Percentiles rank a stretch among this genome's conserved stretches.
Evolutionary conservation across 2,329 filamentous ascomycete genomes (phyloP).

Genomic region (Polychaeton citri): DNA sequence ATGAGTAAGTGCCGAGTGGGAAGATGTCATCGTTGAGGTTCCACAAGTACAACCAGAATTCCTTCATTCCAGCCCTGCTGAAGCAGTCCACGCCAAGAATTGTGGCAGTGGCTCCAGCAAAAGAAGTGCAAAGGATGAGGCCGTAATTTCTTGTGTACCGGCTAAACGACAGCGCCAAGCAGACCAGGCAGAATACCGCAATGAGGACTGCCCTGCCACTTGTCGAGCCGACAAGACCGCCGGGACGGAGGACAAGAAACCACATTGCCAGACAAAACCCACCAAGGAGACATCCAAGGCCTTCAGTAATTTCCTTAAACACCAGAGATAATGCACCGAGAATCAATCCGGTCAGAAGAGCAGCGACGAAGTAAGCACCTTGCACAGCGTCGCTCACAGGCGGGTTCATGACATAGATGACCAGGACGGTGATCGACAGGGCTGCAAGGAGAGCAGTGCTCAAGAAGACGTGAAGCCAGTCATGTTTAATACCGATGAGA

Average conservation of each 20-base stretch:
- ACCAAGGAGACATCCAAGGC: constrained; percentile 75
- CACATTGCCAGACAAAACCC: constrained; percentile 85
- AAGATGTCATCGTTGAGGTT: constrained; percentile 66
- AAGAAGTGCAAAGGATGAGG: constrained; percentile 63
- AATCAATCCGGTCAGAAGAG: constrained; percentile 56
- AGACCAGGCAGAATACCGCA: constrained; percentile 51
- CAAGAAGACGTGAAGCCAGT: constrained; percentile 63
- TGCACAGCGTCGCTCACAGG: constrained; percentile 65
- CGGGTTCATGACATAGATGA: constrained; percentile 75
- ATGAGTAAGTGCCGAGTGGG: constrained; percentile 60
- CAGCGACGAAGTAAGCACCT: constrained; percentile 74
- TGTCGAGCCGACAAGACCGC: constrained; percentile 54
- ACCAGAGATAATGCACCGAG: constrained; percentile 63
- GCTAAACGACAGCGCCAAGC: constrained; percentile 65
- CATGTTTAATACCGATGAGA: constrained; percentile 71
- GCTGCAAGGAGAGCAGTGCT: constrained; percentile 62
- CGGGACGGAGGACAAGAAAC: constrained; percentile 64
- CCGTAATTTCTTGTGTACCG: constrained; percentile 66
- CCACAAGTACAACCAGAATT: constrained; percentile 95
- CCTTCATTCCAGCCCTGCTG: constrained; percentile 77
- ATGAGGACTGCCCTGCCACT: constrained; percentile 63
- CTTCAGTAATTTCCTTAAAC: constrained; percentile 72
- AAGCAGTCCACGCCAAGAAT: constrained; percentile 86
- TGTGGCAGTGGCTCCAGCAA: constrained; percentile 65
- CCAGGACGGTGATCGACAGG: constrained; percentile 63